Percentiles rank a stretch among this genome's conserved stretches.
Conservation (phyloP, 805 yeast genomes). For the Saturnispora dispora region DNA sequence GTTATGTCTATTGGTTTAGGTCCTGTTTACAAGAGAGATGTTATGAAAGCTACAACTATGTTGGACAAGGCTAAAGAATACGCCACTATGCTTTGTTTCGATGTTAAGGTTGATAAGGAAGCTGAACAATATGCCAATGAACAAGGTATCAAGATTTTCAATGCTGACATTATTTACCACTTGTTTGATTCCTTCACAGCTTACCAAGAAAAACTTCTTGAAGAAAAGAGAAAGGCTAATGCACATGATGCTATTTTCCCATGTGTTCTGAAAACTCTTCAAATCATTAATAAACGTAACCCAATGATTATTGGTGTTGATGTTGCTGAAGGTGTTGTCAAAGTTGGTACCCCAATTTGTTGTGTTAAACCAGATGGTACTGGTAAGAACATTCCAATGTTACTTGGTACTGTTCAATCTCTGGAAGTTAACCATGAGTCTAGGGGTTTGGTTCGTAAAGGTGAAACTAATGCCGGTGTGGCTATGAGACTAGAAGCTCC, state of each 20-base stretch:
- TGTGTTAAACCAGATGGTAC: slow-evolving; percentile 82
- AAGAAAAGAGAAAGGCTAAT: slow-evolving; percentile 82
- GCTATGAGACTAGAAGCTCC: slow-evolving; percentile 96
- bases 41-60: slow-evolving; percentile 96
- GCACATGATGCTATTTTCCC: slow-evolving; percentile 89
- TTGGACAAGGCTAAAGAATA: slow-evolving; percentile 89
- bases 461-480: slow-evolving; percentile 95
- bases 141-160: slow-evolving; percentile 84
- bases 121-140: slow-evolving; percentile 97
- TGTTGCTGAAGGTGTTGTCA: slow-evolving; percentile 81
- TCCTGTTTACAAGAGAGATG: slow-evolving; percentile 96
- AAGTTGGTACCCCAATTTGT: slow-evolving; percentile 92
- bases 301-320: slow-evolving; percentile 99
- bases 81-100: slow-evolving; percentile 98
- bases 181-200: slow-evolving; percentile 91
- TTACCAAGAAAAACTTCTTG: slow-evolving; percentile 81
- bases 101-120: slow-evolving; percentile 93
- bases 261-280: slow-evolving; percentile 87
- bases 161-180: slow-evolving; percentile 94
- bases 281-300: slow-evolving; percentile 94
- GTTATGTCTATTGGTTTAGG: slow-evolving; percentile 98
- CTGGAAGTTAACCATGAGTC: slow-evolving; percentile 94
- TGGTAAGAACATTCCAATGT: slow-evolving; percentile 56
- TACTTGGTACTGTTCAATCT: slow-evolving; percentile 85
- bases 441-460: slow-evolving; percentile 72